phyloP scores from a whole-genome alignment of 305 asterid genomes.

The Withania somnifera region DNA sequence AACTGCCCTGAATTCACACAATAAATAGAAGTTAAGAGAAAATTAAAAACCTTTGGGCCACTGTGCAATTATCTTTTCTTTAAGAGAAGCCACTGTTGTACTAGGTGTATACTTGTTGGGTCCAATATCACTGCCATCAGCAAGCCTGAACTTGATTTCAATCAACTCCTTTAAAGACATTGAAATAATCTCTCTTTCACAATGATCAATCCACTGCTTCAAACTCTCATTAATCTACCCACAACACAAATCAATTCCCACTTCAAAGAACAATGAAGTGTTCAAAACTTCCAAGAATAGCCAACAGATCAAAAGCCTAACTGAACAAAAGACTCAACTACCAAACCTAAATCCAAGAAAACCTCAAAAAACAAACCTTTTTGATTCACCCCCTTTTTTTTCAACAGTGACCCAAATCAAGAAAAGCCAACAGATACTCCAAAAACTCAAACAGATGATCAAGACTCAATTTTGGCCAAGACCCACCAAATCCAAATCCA shows the following conservation, averaged over 20 bases:
- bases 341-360: background rate
- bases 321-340: background rate
- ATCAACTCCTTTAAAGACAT: conserved; percentile 90
- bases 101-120: conserved; percentile 66
- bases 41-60: conserved; percentile 80
- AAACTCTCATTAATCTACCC: background rate
- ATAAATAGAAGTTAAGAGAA: background rate
- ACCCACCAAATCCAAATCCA: background rate
- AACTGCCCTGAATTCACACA: background rate
- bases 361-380: background rate
- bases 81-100: conserved; percentile 69
- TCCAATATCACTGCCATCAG: conserved; percentile 94
- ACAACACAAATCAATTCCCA: background rate
- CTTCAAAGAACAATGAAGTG: background rate
- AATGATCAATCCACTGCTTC: conserved; percentile 11
- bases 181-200: conserved; percentile 6
- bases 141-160: conserved; percentile 86
- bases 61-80: conserved; percentile 76
- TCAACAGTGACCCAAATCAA: background rate
- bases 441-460: background rate
- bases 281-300: background rate
- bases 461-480: background rate
- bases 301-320: background rate
- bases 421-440: background rate
- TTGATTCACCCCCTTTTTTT: background rate